Conservation (phyloP, 768 basidiomycete species). For the Gloeophyllum trabeum region DNA sequence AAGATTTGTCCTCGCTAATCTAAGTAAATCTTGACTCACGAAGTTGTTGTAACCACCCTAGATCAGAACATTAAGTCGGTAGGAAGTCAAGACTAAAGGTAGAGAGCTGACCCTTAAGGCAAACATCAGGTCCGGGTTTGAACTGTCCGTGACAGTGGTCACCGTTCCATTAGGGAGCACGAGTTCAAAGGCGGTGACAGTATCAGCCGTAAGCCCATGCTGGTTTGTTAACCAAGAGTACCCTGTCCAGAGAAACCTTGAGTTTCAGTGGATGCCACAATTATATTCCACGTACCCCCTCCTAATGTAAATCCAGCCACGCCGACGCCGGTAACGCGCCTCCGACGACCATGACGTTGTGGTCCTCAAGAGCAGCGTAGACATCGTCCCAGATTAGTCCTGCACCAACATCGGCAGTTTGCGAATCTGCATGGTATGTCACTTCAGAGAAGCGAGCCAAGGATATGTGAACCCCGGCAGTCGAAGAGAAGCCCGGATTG, state of each 20-base stretch:
- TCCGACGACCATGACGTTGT: slow-evolving; percentile 44
- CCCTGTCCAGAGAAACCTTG: too few species aligned
- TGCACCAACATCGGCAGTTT: slow-evolving; percentile 19
- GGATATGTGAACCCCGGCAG: slow-evolving; percentile 21
- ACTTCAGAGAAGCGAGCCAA: slow-evolving; percentile 19
- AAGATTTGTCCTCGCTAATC: too few species aligned
- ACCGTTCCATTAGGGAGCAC: neutral
- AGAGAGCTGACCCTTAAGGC: too few species aligned
- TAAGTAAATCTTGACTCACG: too few species aligned
- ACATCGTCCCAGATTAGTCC: slow-evolving; percentile 59
- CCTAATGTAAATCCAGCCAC: slow-evolving; percentile 42
- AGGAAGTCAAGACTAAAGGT: too few species aligned
- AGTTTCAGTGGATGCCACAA: neutral
- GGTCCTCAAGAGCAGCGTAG: slow-evolving; percentile 39
- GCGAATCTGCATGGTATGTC: slow-evolving; percentile 9
- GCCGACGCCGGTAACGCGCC: slow-evolving; percentile 45
- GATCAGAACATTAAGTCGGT: slow-evolving; percentile 29
- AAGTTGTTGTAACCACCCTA: slow-evolving; percentile 6
- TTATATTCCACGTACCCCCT: slow-evolving; percentile 8
- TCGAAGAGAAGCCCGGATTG: slow-evolving; percentile 24
- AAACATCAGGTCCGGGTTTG: slow-evolving; percentile 14
- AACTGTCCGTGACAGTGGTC: neutral
- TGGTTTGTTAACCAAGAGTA: neutral
- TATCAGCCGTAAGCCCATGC: neutral
- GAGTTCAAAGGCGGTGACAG: neutral